These are phyloP conservation scores for Colletotrichum trifolii DNA, from an alignment of 2,329 filamentous ascomycete species.

Conservation along the genomic window DNA sequence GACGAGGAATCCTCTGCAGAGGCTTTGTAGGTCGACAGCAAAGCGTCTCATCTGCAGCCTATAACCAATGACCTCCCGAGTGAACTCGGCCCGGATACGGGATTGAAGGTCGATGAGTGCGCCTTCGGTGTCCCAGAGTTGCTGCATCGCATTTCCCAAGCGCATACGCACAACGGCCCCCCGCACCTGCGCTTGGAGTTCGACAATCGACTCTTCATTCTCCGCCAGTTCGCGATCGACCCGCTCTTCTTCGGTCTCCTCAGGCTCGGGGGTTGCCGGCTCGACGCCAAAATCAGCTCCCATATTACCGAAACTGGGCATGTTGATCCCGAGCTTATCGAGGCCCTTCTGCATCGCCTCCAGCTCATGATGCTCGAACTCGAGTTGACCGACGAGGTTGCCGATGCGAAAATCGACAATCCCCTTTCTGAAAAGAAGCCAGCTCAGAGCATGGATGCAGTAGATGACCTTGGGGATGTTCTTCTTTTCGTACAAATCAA, in stretches of 20 bases:
- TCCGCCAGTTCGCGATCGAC: slow-evolving; percentile 85
- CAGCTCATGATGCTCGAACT: slow-evolving; percentile 97
- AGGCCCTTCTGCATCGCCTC: slow-evolving; percentile 97
- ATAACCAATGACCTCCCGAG: slow-evolving; percentile 85
- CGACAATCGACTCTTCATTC: slow-evolving; percentile 76
- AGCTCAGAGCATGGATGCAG: slow-evolving; percentile 96
- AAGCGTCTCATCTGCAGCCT: slow-evolving; percentile 85
- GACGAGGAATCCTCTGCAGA: slow-evolving; percentile 78
- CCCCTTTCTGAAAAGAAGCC: slow-evolving; percentile 95
- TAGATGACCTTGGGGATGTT: slow-evolving; percentile 99
- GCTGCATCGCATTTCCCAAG: slow-evolving; percentile 86
- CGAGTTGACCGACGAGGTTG: slow-evolving; percentile 93
- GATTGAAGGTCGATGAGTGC: slow-evolving; percentile 85
- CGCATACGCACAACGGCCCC: slow-evolving; percentile 82
- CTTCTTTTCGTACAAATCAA: slow-evolving; percentile 99
- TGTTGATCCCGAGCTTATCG: slow-evolving; percentile 92
- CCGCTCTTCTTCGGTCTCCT: slow-evolving; percentile 91
- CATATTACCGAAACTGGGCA: slow-evolving; percentile 99
- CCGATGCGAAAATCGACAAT: slow-evolving; percentile 96
- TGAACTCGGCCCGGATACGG: slow-evolving; percentile 86
- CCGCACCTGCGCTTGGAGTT: slow-evolving; percentile 87
- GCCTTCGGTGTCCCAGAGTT: slow-evolving; percentile 87
- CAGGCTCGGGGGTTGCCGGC: slow-evolving; percentile 75
- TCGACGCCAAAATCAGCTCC: slow-evolving; percentile 94
- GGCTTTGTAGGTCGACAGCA: slow-evolving; percentile 82